Conservation (phyloP, 352 stramenopile genomes). For the Globisporangium abappressorium region DNA sequence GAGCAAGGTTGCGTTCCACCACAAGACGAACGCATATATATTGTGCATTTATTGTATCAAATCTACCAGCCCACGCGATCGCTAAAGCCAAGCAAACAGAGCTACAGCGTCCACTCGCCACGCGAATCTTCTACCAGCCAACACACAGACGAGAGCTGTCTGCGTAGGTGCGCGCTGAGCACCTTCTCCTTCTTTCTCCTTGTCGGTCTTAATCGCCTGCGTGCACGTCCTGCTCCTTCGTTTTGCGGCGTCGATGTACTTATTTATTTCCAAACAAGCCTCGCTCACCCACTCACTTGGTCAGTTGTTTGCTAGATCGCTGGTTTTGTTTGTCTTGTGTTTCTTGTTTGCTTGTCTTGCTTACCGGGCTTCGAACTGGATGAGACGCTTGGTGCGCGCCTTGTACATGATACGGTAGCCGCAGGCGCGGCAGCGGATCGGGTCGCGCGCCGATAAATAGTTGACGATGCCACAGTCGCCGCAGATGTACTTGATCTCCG, state of each 20-base stretch:
- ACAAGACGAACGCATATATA: conserved; percentile 7
- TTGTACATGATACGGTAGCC: conserved; percentile 99
- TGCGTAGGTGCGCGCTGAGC: background rate
- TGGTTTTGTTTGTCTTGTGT: background rate
- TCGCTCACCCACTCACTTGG: background rate
- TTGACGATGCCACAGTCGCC: conserved; percentile 96
- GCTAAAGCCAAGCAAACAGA: background rate
- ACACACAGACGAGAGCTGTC: background rate
- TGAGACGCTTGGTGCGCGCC: conserved; percentile 93
- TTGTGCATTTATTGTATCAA: conserved; percentile 16
- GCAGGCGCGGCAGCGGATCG: conserved; percentile 94
- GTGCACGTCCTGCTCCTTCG: background rate
- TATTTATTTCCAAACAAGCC: conserved; percentile 3
- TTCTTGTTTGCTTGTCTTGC: conserved; percentile 7
- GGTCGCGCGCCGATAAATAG: conserved; percentile 94
- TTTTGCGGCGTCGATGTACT: background rate
- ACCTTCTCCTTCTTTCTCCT: background rate
- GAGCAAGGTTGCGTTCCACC: conserved; percentile 6
- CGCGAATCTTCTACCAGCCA: background rate
- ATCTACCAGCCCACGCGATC: conserved; percentile 2
- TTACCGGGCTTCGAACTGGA: conserved; percentile 90
- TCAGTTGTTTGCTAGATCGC: background rate
- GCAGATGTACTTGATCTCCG: conserved; percentile 96
- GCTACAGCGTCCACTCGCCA: background rate
- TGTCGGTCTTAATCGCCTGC: background rate